Evolutionary conservation across 2,329 filamentous ascomycete species (phyloP).

Genomic region (Sporothrix sp.): DNA sequence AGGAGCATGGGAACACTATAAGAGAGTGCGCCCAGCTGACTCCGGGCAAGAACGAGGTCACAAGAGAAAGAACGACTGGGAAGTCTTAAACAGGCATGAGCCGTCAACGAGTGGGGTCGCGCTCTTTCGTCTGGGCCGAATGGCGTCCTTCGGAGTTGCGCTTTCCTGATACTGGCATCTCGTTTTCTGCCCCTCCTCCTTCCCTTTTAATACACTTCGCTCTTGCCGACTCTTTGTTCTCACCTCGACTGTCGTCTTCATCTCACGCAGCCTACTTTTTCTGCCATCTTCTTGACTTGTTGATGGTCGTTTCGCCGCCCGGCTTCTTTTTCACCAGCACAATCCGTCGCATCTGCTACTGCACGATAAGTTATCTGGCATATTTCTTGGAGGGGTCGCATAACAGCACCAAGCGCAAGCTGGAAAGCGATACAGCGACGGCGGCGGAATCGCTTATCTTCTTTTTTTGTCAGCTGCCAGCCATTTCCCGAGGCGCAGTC

Average conservation of each 20-base stretch:
- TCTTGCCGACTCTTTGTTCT: neutral
- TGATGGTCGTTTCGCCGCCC: neutral
- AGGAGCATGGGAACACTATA: neutral
- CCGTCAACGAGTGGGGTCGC: neutral
- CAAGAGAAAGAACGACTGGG: neutral
- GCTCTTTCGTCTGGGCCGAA: no score
- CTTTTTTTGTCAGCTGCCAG: no score
- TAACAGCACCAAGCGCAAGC: neutral
- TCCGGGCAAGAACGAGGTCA: neutral
- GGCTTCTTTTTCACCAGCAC: neutral
- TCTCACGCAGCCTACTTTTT: neutral
- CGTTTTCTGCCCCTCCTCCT: constrained; percentile 2
- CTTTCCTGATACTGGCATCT: neutral
- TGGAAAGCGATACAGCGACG: neutral
- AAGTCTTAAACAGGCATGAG: neutral
- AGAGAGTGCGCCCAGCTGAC: neutral
- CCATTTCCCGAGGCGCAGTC: neutral
- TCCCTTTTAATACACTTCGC: constrained; percentile 1
- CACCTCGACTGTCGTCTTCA: neutral
- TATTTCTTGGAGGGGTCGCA: constrained; percentile 7
- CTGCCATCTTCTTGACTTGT: neutral
- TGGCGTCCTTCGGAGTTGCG: neutral
- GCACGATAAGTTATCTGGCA: neutral
- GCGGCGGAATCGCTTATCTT: neutral
- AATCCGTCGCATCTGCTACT: neutral